phyloP scores from a whole-genome alignment of 257 asterid species.

The Ophiorrhiza pumila region DNA sequence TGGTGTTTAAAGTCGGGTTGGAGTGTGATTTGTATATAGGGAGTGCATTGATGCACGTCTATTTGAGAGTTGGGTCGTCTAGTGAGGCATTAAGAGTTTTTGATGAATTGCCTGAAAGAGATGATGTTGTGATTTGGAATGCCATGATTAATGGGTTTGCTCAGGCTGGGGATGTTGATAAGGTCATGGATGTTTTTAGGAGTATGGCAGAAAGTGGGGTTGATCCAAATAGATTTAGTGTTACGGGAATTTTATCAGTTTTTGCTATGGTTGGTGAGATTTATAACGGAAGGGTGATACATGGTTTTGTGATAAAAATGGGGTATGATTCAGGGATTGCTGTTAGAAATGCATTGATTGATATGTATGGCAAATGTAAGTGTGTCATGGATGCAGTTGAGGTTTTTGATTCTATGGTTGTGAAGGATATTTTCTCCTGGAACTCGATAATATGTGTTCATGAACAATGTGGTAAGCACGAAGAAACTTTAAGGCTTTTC shows the following conservation, averaged over 20 bases:
- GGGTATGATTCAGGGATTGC: conserved; percentile 49
- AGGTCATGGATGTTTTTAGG: conserved; percentile 45
- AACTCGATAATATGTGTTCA: conserved; percentile 73
- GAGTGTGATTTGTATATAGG: conserved; percentile 58
- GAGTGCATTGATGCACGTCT: conserved; percentile 64
- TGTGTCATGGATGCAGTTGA: conserved; percentile 45
- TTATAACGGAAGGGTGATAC: conserved; percentile 51
- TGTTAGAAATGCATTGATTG: conserved; percentile 64
- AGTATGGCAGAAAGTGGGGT: conserved; percentile 51
- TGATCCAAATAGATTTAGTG: conserved; percentile 49
- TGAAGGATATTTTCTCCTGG: conserved; percentile 85
- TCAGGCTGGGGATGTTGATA: conserved; percentile 42
- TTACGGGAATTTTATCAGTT: conserved; percentile 69
- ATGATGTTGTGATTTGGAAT: conserved; percentile 74
- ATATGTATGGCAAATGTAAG: conserved; percentile 84
- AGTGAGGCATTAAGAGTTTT: conserved; percentile 55
- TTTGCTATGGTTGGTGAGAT: conserved; percentile 53
- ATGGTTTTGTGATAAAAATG: conserved; percentile 49
- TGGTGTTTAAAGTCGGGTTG: conserved; percentile 57
- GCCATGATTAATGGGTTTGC: conserved; percentile 81
- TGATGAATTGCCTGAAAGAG: conserved; percentile 55
- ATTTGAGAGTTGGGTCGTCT: conserved; percentile 48
- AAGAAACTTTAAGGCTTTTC: conserved; percentile 53
- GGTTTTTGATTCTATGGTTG: conserved; percentile 44
- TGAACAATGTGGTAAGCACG: conserved; percentile 72